Evolutionary conservation across 768 basidiomycete genomes (phyloP), one percentile per base, ranked within the genome.

Genomic region (Tremella mesenterica): DNA sequence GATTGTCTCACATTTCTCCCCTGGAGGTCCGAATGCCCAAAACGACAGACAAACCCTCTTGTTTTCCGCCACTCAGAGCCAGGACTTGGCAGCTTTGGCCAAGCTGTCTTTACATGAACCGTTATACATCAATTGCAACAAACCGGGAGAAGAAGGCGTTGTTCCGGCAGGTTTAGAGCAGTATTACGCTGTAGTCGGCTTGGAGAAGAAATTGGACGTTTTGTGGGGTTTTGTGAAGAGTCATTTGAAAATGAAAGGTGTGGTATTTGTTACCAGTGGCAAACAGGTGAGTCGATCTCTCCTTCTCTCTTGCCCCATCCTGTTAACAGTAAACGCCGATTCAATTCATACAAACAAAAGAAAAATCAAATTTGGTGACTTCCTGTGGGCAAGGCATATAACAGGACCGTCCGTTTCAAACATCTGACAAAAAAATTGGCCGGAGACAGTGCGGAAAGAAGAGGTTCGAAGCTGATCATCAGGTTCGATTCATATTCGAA

Each of bases 141-240:
- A 65, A 26, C 56, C 58, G 7, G 60, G 69, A 57, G 63, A 69
- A 50, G 62, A 62, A 38, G 63, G 65, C 18, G 75, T 74, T 18
- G 88, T 85, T 46, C 89, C 93, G 0, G 77, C 80, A 43, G 81
- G 79, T 39, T 83, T 96, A 53, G 86, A 89, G 65, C 92, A 96
- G 68, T 84, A 88, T 70, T 96, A 95, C 73, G 79, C 85, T 48
- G 75, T 93, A 44, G 85, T 86, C 69, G 75, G 80, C 3, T 82
- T 96, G 31, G 86, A 93, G 72, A 78, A 82, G 63, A 97, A 97
- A 70, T 82, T 97, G 47, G 86, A 92, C 70, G 77, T 87, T 14
- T 79, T 99, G 14, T 97, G 87, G 85, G 84, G 84, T 39, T 99
- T 99, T 74, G 84, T 97, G 75, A 92, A 88, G 74, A 85, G 84